phyloP scores from a whole-genome alignment of 352 stramenopile species.

The Globisporangium acanthophoron region DNA sequence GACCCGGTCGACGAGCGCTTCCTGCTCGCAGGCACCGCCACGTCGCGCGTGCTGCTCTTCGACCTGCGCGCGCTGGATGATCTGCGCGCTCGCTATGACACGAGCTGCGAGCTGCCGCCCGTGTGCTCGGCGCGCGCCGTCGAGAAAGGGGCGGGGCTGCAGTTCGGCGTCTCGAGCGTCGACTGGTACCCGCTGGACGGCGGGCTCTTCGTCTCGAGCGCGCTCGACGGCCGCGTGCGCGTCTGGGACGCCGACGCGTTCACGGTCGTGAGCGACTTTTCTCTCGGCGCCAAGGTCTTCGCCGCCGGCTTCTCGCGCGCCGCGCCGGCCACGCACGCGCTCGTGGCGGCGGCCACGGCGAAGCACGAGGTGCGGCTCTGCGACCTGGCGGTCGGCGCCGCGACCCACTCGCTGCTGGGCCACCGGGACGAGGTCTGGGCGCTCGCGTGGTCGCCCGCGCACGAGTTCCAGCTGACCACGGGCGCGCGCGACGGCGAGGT shows the following conservation, averaged over 20 bases:
- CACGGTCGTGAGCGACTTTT: constrained; percentile 53
- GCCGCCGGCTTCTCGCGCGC: constrained; percentile 61
- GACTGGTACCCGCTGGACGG: constrained; percentile 86
- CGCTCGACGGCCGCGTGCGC: constrained; percentile 56
- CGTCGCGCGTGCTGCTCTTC: constrained; percentile 56
- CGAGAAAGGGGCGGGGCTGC: constrained; percentile 14
- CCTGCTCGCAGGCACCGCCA: constrained; percentile 51
- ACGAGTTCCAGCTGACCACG: constrained; percentile 68
- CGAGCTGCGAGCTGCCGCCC: constrained; percentile 20
- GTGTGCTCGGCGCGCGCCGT: constrained; percentile 17
- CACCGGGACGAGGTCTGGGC: constrained; percentile 77
- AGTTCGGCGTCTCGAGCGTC: constrained; percentile 71
- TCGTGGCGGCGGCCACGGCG: constrained; percentile 65
- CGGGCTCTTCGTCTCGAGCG: constrained; percentile 75
- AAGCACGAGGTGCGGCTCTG: constrained; percentile 67
- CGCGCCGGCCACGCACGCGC: constrained; percentile 32
- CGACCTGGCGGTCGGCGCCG: constrained; percentile 60
- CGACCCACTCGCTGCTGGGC: constrained; percentile 63
- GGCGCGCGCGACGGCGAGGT: constrained; percentile 60
- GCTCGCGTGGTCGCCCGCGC: constrained; percentile 62
- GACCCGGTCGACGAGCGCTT: constrained; percentile 55
- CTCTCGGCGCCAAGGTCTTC: constrained; percentile 56
- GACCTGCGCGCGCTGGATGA: constrained; percentile 50
- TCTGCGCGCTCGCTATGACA: constrained; percentile 26
- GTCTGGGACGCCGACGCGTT: constrained; percentile 81